Conservation (phyloP, 768 basidiomycete genomes). For the Tulasnella sp. region DNA sequence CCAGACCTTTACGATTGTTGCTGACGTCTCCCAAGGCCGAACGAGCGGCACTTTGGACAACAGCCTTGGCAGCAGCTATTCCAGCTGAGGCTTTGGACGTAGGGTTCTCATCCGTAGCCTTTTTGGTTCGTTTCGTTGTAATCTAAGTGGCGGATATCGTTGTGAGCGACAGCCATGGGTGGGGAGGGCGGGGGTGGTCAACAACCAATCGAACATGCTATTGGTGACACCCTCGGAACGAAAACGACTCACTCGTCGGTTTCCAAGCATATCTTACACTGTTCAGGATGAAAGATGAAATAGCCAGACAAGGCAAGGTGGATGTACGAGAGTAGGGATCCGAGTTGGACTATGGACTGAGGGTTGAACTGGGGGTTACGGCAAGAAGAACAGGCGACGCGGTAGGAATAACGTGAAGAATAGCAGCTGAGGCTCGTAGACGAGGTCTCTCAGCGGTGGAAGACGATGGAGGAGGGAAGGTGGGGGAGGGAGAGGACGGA, state of each 20-base stretch:
- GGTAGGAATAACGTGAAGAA: conserved; percentile 2
- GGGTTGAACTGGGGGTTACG: no score
- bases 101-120: neutral
- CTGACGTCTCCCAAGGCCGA: conserved; percentile 13
- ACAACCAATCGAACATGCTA: neutral
- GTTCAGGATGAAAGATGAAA: neutral
- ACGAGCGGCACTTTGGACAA: neutral
- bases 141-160: neutral
- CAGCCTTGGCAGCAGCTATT: neutral
- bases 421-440: no score
- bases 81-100: neutral
- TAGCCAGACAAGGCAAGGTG: no score
- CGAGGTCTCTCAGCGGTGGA: neutral
- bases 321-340: no score
- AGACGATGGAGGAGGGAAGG: neutral
- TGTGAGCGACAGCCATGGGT: neutral
- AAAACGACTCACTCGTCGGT: neutral
- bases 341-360: no score
- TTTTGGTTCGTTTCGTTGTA: neutral
- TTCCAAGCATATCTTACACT: neutral
- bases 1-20: conserved; percentile 2
- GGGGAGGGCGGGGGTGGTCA: neutral
- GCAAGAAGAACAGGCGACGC: neutral
- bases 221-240: neutral
- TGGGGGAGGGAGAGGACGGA: neutral